phyloP scores from a whole-genome alignment of 208 protist genomes.

The Sergeia podlipaevii region DNA sequence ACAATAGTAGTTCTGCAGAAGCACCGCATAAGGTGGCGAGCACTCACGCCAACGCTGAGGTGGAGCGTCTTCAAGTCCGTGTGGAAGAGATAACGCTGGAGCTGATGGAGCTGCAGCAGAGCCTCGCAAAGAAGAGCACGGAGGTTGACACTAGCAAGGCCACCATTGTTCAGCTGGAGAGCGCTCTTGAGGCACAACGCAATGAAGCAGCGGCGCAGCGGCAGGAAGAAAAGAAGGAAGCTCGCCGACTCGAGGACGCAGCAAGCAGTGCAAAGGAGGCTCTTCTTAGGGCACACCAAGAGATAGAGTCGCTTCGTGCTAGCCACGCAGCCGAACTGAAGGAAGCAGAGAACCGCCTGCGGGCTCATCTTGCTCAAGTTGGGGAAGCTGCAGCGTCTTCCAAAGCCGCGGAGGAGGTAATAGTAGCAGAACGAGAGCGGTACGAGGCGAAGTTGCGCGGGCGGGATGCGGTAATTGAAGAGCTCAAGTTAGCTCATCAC shows the following conservation, averaged over 20 bases:
- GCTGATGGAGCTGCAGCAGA: conserved; percentile 8
- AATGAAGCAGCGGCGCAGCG: conserved; percentile 2
- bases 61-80: not conserved
- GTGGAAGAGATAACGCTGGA: conserved; percentile 12
- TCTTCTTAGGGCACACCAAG: too few species aligned
- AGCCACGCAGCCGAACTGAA: too few species aligned
- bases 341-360: not conserved
- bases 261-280: too few species aligned
- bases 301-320: too few species aligned
- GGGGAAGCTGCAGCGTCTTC: conserved; percentile 11
- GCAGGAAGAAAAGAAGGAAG: too few species aligned
- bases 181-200: not conserved
- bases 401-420: not conserved
- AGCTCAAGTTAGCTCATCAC: not conserved
- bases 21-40: not conserved
- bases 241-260: too few species aligned
- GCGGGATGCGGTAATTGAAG: conserved; percentile 8
- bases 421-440: conserved; percentile 15
- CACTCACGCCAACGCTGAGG: not conserved
- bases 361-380: not conserved
- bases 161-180: conserved; percentile 3
- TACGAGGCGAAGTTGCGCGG: conserved; percentile 14
- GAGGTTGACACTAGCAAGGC: conserved; percentile 13
- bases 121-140: conserved; percentile 9
- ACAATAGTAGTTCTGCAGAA: not conserved